Percentiles rank a stretch among this genome's conserved stretches.
phyloP scores from a whole-genome alignment of 192 early-diverging fungal genomes.

The Coemansia sp. region DNA sequence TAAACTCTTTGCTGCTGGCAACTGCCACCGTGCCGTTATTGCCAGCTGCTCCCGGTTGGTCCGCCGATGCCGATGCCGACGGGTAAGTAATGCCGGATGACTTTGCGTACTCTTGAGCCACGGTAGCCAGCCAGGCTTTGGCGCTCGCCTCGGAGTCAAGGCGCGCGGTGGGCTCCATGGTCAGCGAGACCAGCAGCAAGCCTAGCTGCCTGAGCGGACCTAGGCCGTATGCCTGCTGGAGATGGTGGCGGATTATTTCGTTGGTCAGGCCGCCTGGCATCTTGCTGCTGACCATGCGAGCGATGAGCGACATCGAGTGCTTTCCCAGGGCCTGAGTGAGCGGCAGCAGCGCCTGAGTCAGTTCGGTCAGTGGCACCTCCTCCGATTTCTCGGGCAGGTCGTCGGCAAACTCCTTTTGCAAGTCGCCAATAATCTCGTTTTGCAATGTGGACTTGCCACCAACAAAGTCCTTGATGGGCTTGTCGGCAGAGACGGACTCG shows the following conservation, averaged over 20 bases:
- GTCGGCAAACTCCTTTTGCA: constrained; percentile 92
- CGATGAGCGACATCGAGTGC: constrained; percentile 71
- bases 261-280: constrained; percentile 91
- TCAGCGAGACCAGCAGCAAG: constrained; percentile 75
- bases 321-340: constrained; percentile 72
- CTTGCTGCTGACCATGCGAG: constrained; percentile 83
- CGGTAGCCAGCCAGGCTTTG: constrained; percentile 76
- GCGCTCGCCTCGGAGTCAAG: constrained; percentile 74
- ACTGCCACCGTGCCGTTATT: constrained; percentile 64
- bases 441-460: constrained; percentile 96
- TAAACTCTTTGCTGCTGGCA: constrained; percentile 85
- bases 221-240: constrained; percentile 66
- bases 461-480: constrained; percentile 78
- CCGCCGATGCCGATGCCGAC: constrained; percentile 22
- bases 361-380: constrained; percentile 82
- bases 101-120: constrained; percentile 72
- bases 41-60: constrained; percentile 61
- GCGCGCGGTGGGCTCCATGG: constrained; percentile 83
- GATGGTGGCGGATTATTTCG: constrained; percentile 68
- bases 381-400: constrained; percentile 86
- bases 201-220: constrained; percentile 64
- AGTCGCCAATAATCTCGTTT: constrained; percentile 96
- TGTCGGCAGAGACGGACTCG: constrained; percentile 64
- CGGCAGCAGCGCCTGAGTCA: constrained; percentile 74
- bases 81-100: constrained; percentile 63